These are phyloP conservation scores for Fistulifera pelliculosa DNA, from an alignment of 108 stramenopile species.

Conservation along the genomic window DNA sequence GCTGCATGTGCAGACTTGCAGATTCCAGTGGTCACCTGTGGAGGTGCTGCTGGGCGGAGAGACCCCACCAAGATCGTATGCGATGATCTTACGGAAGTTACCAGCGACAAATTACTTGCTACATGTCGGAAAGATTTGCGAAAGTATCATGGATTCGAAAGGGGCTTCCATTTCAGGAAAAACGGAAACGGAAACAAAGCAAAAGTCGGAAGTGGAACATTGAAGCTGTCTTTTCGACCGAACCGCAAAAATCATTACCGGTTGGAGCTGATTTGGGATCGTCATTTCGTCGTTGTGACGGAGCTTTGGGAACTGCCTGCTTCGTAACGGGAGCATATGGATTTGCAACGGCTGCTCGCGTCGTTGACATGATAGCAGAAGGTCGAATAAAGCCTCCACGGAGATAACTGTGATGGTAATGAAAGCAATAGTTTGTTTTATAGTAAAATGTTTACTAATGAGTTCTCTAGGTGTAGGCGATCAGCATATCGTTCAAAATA, in stretches of 20 bases:
- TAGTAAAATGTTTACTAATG: background rate
- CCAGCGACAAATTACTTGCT: slow-evolving; percentile 47
- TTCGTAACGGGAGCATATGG: slow-evolving; percentile 78
- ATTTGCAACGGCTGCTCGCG: slow-evolving; percentile 54
- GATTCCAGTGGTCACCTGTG: slow-evolving; percentile 74
- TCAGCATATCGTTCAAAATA: slow-evolving; percentile 83
- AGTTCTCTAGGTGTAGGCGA: slow-evolving; percentile 34
- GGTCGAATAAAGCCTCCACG: slow-evolving; percentile 40
- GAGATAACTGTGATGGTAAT: slow-evolving; percentile 3
- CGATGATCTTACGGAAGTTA: slow-evolving; percentile 53
- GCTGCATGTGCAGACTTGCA: slow-evolving; percentile 40
- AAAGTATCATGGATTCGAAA: slow-evolving; percentile 58
- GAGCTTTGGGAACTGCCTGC: slow-evolving; percentile 67
- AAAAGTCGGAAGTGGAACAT: slow-evolving; percentile 53
- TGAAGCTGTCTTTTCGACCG: slow-evolving; percentile 60
- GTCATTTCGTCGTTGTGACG: slow-evolving; percentile 65
- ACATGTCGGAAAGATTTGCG: slow-evolving; percentile 51
- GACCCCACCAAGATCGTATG: slow-evolving; percentile 64
- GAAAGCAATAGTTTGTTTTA: no score
- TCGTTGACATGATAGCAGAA: slow-evolving; percentile 74
- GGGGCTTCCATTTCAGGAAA: slow-evolving; percentile 23
- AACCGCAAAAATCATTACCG: slow-evolving; percentile 26
- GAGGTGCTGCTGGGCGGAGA: slow-evolving; percentile 70
- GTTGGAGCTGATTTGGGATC: slow-evolving; percentile 12
- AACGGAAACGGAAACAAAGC: slow-evolving; percentile 17